These are phyloP conservation scores for Bathelium albidoporum DNA, from an alignment of 495 filamentous ascomycete species.

Conservation along the genomic window DNA sequence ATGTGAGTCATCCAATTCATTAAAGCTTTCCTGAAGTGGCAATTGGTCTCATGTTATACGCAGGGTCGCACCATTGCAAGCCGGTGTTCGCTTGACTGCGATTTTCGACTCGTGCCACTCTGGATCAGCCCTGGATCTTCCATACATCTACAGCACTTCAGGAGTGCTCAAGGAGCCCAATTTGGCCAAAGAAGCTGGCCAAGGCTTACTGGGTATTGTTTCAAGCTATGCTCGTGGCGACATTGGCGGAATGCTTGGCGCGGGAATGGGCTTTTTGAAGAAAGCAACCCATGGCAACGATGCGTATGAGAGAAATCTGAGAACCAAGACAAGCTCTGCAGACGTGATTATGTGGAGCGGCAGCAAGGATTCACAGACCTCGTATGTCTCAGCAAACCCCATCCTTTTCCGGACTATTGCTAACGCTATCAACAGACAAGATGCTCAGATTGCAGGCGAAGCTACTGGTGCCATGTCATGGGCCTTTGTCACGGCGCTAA, in stretches of 20 bases:
- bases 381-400: constrained; percentile 44
- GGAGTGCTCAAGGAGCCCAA: constrained; percentile 98
- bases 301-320: constrained; percentile 63
- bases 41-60: neutral
- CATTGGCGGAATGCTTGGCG: constrained; percentile 68
- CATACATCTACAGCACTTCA: constrained; percentile 88
- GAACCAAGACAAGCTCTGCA: constrained; percentile 87
- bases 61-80: constrained; percentile 59
- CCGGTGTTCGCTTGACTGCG: constrained; percentile 85
- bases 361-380: constrained; percentile 92
- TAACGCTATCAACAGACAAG: constrained; percentile 37
- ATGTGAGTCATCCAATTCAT: constrained; percentile 42
- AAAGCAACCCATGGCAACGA: constrained; percentile 81
- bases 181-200: constrained; percentile 91
- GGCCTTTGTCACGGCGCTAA: constrained; percentile 87
- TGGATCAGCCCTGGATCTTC: constrained; percentile 87
- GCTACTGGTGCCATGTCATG: constrained; percentile 97
- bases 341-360: constrained; percentile 98
- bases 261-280: constrained; percentile 82
- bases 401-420: constrained; percentile 1
- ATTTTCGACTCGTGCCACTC: constrained; percentile 99
- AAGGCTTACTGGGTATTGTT: constrained; percentile 82
- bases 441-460: constrained; percentile 60
- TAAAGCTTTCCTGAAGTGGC: neutral
- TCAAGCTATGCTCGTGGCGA: constrained; percentile 86